phyloP scores from a whole-genome alignment of 306 rosid species.

The Canavalia gladiata region DNA sequence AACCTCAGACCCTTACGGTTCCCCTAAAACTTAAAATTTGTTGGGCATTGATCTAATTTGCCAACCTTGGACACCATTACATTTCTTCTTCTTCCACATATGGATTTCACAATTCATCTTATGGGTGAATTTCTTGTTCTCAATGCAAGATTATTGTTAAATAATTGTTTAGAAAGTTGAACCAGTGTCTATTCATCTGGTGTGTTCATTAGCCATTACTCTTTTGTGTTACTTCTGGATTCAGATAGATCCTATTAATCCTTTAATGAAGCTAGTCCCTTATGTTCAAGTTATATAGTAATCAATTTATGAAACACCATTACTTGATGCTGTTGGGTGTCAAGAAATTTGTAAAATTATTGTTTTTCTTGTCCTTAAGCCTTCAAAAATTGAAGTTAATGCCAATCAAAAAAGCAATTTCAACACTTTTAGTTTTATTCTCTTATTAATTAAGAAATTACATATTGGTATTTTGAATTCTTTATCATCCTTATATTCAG shows the following conservation, averaged over 20 bases:
- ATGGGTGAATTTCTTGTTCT: neutral
- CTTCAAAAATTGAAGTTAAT: neutral
- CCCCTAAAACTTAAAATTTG: neutral
- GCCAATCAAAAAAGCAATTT: neutral
- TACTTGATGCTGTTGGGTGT: neutral
- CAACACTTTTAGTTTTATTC: neutral
- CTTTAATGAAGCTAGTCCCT: neutral
- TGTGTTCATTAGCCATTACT: slow-evolving; percentile 4
- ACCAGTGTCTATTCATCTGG: neutral
- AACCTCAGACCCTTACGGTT: neutral
- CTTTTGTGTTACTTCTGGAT: neutral
- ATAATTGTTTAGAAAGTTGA: neutral
- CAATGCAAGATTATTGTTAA: neutral
- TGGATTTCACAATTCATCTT: neutral
- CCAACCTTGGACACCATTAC: neutral
- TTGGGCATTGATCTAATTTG: neutral
- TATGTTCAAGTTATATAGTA: neutral
- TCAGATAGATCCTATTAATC: neutral
- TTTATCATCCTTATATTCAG: slow-evolving; percentile 25
- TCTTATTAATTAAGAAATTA: neutral
- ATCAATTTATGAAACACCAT: slow-evolving; percentile 16
- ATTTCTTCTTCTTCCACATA: slow-evolving; percentile 1
- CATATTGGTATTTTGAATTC: neutral
- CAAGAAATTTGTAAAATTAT: neutral
- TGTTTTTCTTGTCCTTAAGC: neutral